A percentile compares a stretch with the other conserved stretches of the same genome.
Conservation (phyloP, 441 rosid species). For the Isatis lusitanica region DNA sequence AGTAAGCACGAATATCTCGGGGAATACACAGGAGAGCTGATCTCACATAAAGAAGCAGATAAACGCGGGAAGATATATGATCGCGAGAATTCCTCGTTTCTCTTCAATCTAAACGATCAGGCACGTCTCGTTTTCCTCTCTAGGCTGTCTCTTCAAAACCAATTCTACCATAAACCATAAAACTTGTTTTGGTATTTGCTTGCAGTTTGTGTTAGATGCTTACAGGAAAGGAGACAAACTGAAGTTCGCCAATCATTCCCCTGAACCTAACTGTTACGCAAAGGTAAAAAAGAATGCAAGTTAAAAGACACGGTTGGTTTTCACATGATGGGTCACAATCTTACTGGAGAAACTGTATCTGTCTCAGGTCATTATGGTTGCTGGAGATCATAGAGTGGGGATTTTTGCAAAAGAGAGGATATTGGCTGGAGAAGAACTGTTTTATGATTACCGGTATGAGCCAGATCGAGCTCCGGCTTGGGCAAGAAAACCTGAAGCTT, state of each 20-base stretch:
- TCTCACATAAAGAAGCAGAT: constrained; percentile 97
- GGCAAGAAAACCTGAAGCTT: constrained; percentile 94
- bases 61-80: constrained; percentile 98
- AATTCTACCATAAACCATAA: background rate
- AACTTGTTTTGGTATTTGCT: background rate
- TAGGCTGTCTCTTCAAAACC: background rate
- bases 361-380: constrained; percentile 92
- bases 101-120: constrained; percentile 98
- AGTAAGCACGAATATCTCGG: constrained; percentile 96
- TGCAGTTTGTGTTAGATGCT: constrained; percentile 98
- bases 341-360: constrained; percentile 18
- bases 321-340: background rate
- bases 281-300: constrained; percentile 51
- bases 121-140: constrained; percentile 40
- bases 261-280: constrained; percentile 95
- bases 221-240: constrained; percentile 96
- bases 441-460: constrained; percentile 93
- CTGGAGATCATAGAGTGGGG: constrained; percentile 96
- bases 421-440: constrained; percentile 86
- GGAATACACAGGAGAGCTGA: constrained; percentile 97
- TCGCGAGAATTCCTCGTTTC: constrained; percentile 96
- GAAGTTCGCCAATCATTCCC: constrained; percentile 96
- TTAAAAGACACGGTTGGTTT: background rate
- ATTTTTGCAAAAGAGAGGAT: constrained; percentile 96
- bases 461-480: constrained; percentile 97